Evolutionary conservation across 2,329 filamentous ascomycete genomes (phyloP), one percentile per base, ranked within the genome.

Genomic region (Bipolaris gigantea): DNA sequence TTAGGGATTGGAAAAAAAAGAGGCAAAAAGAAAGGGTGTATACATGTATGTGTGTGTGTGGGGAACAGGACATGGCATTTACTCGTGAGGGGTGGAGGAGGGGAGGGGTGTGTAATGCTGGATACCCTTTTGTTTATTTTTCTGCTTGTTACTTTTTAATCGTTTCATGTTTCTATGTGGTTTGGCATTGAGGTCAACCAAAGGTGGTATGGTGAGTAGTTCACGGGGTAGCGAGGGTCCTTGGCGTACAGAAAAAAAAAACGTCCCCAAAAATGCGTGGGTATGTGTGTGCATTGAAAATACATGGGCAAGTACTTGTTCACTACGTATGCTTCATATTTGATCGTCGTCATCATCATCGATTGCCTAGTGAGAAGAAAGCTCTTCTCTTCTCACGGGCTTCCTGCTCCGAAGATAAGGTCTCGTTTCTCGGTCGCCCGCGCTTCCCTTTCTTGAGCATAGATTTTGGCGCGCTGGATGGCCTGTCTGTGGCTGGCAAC

Each of bases 341-440:
- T 10, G 21, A 27, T 10, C 25, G 25, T 27, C 25, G 9, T 27
- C 8, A 34, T 8, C 25, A 27, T 46, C 16, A 52, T 19, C 47
- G 9, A 21, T 48, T 55, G 2, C 61, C 61, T n/a, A 60, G 41
- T 7, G 64, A 62, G 39, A 74, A 74, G 46, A 74, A 74, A 2
- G 69, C 65, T 11, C 67, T 51, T 16, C 71, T 61, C 56, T 74
- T 73, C 50, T 70, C 66, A 0, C 68, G 52, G 3, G 62, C 64
- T 36, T 69, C 59, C 34, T 72, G 63, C 3, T 65, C 61, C 3
- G 60, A 53, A 11, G 57, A 39, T 6, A 35, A 41, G 1, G 41
- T n/a, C 16, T 73, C 70, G 18, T 57, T 65, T 53, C 61, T 71
- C 4, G 67, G 58, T 2, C 71, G 61, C 0, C 64, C 67, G 15